These are phyloP conservation scores for Raffaelea ambrosiae DNA, from an alignment of 2,329 filamentous ascomycete species.

Conservation along the genomic window DNA sequence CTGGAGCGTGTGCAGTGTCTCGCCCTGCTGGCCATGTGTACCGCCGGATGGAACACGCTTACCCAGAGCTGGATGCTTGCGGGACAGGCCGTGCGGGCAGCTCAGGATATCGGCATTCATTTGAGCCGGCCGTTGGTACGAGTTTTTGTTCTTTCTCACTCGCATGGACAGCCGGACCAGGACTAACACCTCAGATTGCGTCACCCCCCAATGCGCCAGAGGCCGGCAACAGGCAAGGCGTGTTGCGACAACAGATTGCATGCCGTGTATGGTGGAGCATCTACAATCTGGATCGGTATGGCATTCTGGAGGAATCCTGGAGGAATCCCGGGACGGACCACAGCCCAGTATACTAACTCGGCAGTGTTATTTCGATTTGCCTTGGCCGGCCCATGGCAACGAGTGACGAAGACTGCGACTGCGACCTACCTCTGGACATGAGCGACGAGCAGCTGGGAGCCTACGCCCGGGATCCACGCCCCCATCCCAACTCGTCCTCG, in stretches of 20 bases:
- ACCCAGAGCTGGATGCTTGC: conserved; percentile 19
- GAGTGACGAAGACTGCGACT: conserved; percentile 20
- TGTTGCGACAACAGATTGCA: conserved; percentile 14
- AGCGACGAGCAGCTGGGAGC: conserved; percentile 14
- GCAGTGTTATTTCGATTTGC: conserved; percentile 20
- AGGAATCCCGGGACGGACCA: too few species aligned
- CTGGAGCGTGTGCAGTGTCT: conserved; percentile 21
- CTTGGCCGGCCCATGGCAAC: conserved; percentile 19
- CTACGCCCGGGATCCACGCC: too few species aligned
- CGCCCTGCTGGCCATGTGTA: conserved; percentile 20
- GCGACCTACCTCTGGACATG: conserved; percentile 18
- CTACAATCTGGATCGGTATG: conserved; percentile 19
- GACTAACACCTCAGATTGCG: neutral
- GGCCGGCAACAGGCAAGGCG: neutral
- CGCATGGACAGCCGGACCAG: too few species aligned
- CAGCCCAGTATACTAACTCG: too few species aligned
- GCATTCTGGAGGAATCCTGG: too few species aligned
- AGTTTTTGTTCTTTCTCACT: neutral
- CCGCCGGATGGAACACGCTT: conserved; percentile 21
- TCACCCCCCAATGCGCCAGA: neutral
- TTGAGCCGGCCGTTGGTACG: conserved; percentile 13
- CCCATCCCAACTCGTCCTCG: too few species aligned
- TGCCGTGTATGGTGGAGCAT: conserved; percentile 22
- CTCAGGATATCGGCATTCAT: conserved; percentile 20
- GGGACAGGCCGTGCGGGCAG: conserved; percentile 19